Base-by-base conservation (phyloP, 331 rosid species). In the Stylosanthes scabra region DNA sequence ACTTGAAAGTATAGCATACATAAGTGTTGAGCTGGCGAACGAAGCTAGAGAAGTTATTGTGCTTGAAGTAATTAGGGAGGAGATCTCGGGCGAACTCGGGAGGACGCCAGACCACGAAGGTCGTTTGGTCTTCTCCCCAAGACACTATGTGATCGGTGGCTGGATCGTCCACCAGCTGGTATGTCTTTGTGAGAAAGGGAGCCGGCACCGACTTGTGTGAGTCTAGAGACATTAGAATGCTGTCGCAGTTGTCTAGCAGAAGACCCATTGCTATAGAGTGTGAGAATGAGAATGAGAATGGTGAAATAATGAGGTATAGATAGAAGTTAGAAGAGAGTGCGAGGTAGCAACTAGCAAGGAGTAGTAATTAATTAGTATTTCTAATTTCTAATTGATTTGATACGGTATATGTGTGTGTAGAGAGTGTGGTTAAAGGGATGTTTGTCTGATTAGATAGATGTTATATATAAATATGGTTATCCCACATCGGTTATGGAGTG, bases 21-120 rank as follows among this genome's bases (percentile, higher is more conserved):
- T 94, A 95, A 40, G 99, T 95, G 86, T 95, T 95, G 74, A 95
- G 99, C 75, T 95, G 99, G 69, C 99, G 99, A 44, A 95, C 99
- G 76, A 95, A 95, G 89, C 97, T 91, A 2, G 97, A 91, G 87
- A 95, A 95, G 67, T 95, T 95, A 83, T 95, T 95, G 93, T 95
- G 97, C 74, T 95, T 95, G 90, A 95, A 95, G 78, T 91, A 95
- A 79, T 95, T 95, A 7, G 99, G 99, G 15, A 95, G 97, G 46
- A 95, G 99, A 66, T 95, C 99, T 5, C 97, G 83, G 2, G 99
- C 97, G 77, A 95, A 95, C 86, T 95, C 97, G 0, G 99, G 96
- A 0, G 99, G 99, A 1, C 99, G 89, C 99, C 99, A 95, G 15
- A 95, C 99, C 80, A 95, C 84, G 88, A 95, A 95, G 80, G 99